These are phyloP conservation scores for Fusarium palustre DNA, from an alignment of 2,329 filamentous ascomycete species.

Conservation along the genomic window DNA sequence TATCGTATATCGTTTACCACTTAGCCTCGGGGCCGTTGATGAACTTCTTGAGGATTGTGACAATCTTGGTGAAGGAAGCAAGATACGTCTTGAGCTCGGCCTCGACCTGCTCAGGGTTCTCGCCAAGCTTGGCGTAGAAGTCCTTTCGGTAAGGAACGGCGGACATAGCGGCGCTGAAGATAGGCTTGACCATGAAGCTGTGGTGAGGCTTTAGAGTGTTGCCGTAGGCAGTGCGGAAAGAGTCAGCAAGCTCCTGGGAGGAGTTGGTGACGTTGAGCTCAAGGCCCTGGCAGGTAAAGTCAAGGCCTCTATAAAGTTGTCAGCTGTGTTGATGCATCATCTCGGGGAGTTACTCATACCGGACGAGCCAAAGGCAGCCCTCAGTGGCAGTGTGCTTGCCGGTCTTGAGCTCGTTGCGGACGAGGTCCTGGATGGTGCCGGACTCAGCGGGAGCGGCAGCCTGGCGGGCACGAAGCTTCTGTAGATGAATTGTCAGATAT, in stretches of 20 bases:
- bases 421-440: constrained; percentile 86
- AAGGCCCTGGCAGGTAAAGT: constrained; percentile 91
- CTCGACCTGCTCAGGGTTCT: constrained; percentile 71
- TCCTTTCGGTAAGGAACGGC: constrained; percentile 93
- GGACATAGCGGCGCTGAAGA: constrained; percentile 93
- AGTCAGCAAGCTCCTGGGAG: constrained; percentile 80
- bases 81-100: constrained; percentile 78
- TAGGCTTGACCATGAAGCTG: constrained; percentile 86
- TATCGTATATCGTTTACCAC: constrained; percentile 57
- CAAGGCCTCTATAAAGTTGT: constrained; percentile 75
- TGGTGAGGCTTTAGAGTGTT: constrained; percentile 92
- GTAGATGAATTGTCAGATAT: constrained; percentile 35
- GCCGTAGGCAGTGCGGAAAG: constrained; percentile 88
- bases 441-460: constrained; percentile 81
- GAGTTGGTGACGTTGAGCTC: constrained; percentile 78
- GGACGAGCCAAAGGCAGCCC: constrained; percentile 89
- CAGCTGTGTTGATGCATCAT: neutral
- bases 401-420: constrained; percentile 85
- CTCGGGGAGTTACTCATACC: constrained; percentile 64
- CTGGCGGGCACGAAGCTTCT: constrained; percentile 92
- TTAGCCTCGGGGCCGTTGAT: constrained; percentile 67
- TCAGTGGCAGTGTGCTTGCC: constrained; percentile 92
- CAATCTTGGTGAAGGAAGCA: constrained; percentile 78
- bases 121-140: constrained; percentile 90
- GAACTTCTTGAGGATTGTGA: constrained; percentile 78